A percentile compares a stretch with the other conserved stretches of the same genome.
Conservation (phyloP, 495 filamentous ascomycete genomes). For the Patellaria atrata region DNA sequence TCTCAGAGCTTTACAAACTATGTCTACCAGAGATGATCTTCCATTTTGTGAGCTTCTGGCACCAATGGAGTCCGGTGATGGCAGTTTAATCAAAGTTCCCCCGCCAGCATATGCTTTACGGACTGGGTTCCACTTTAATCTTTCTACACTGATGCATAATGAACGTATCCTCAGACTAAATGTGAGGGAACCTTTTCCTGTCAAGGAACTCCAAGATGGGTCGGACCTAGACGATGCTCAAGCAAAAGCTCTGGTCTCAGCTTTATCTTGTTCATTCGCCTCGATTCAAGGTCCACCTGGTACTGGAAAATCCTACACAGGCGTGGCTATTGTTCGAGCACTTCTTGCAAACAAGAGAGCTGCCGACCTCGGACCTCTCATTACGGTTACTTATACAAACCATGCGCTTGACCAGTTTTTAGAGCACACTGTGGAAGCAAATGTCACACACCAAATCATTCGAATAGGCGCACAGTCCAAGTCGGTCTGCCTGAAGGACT, state of each 20-base stretch:
- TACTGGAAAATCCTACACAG: slow-evolving; percentile 58
- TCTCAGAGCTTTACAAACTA: slow-evolving; percentile 47
- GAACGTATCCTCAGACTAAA: background rate
- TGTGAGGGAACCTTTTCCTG: slow-evolving; percentile 1
- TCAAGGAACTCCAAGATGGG: background rate
- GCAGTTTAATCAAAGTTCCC: slow-evolving; percentile 21
- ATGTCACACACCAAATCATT: slow-evolving; percentile 44
- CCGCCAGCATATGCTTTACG: slow-evolving; percentile 43
- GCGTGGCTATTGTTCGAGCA: slow-evolving; percentile 41
- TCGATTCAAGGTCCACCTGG: slow-evolving; percentile 74
- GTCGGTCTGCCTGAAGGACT: slow-evolving; percentile 35
- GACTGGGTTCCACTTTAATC: slow-evolving; percentile 7
- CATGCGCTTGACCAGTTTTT: slow-evolving; percentile 66
- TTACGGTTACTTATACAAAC: slow-evolving; percentile 25
- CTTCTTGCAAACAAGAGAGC: slow-evolving; percentile 41
- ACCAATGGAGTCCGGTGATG: slow-evolving; percentile 19
- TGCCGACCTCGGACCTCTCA: slow-evolving; percentile 26
- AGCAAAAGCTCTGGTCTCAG: slow-evolving; percentile 37
- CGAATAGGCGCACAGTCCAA: slow-evolving; percentile 56
- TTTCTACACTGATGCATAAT: slow-evolving; percentile 2
- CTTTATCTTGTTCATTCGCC: slow-evolving; percentile 41
- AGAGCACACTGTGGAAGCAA: slow-evolving; percentile 43
- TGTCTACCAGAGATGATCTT: slow-evolving; percentile 33
- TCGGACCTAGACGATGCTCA: slow-evolving; percentile 44
- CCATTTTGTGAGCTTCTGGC: slow-evolving; percentile 49